phyloP scores from a whole-genome alignment of 176 grass and related monocot genomes.

The Lolium perenne region DNA sequence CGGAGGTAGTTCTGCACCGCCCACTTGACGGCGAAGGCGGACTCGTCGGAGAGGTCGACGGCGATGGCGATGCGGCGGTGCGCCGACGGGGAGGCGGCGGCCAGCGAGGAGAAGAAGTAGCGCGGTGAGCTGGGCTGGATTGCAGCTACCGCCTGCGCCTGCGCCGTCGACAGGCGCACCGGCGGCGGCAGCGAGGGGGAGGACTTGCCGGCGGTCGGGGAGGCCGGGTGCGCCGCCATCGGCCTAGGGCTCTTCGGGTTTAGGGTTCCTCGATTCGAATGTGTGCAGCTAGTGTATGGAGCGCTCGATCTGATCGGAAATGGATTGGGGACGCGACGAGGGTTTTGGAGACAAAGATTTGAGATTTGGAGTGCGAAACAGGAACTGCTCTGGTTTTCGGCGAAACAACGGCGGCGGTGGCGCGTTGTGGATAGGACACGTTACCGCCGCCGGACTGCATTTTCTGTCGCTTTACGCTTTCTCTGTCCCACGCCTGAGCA shows the following conservation, averaged over 20 bases:
- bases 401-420: not conserved
- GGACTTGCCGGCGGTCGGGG: slow-evolving; percentile 42
- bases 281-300: not conserved
- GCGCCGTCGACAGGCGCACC: slow-evolving; percentile 30
- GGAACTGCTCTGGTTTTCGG: slow-evolving; percentile 2
- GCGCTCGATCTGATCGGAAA: slow-evolving; percentile 38
- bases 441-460: not conserved
- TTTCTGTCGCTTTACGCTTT: slow-evolving; percentile 6
- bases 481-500: not conserved
- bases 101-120: slow-evolving; percentile 64
- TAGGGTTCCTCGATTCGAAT: not conserved
- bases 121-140: slow-evolving; percentile 69
- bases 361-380: slow-evolving; percentile 10
- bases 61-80: slow-evolving; percentile 90
- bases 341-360: slow-evolving; percentile 24
- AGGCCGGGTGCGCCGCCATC: slow-evolving; percentile 56
- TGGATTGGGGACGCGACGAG: not conserved
- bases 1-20: slow-evolving; percentile 97
- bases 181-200: slow-evolving; percentile 35
- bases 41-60: slow-evolving; percentile 94
- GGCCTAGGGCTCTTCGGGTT: not conserved
- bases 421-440: not conserved
- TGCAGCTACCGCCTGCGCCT: slow-evolving; percentile 47
- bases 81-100: slow-evolving; percentile 40
- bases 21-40: slow-evolving; percentile 87